phyloP scores from a whole-genome alignment of 2,329 filamentous ascomycete species.

The Sporothrix luriei region DNA sequence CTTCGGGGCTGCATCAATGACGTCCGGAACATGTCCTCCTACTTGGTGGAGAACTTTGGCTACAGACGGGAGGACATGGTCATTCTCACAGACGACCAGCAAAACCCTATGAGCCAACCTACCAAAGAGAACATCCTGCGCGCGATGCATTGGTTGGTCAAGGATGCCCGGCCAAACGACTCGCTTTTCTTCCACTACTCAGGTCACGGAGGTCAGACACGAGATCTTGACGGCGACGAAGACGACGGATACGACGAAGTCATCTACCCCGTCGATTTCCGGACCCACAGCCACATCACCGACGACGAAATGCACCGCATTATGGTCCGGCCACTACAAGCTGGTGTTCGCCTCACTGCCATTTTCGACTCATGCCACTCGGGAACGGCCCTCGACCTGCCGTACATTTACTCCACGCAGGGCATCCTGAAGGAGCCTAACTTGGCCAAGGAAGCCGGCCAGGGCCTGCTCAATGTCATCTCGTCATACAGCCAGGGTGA shows the following conservation, averaged over 20 bases:
- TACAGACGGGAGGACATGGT: slow-evolving; percentile 98
- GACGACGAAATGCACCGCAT: slow-evolving; percentile 78
- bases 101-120: slow-evolving; percentile 95
- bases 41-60: slow-evolving; percentile 83
- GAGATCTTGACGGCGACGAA: slow-evolving; percentile 77
- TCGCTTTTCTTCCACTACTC: slow-evolving; percentile 98
- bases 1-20: slow-evolving; percentile 95
- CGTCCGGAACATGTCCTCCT: slow-evolving; percentile 93
- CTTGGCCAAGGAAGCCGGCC: slow-evolving; percentile 75
- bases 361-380: slow-evolving; percentile 84
- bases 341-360: slow-evolving; percentile 81
- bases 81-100: slow-evolving; percentile 91
- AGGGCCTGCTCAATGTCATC: slow-evolving; percentile 71
- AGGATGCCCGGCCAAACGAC: slow-evolving; percentile 88
- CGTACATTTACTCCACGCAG: slow-evolving; percentile 79
- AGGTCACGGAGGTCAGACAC: slow-evolving; percentile 78
- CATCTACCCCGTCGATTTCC: slow-evolving; percentile 82
- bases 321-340: slow-evolving; percentile 73
- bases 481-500: slow-evolving; percentile 82
- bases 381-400: slow-evolving; percentile 74
- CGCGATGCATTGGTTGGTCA: slow-evolving; percentile 97
- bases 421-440: slow-evolving; percentile 80
- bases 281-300: slow-evolving; percentile 70
- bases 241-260: slow-evolving; percentile 82
- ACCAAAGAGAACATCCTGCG: slow-evolving; percentile 93